These are phyloP conservation scores for Ceratocystiopsis sp. DNA, from an alignment of 2,329 filamentous ascomycete genomes.

Conservation along the genomic window DNA sequence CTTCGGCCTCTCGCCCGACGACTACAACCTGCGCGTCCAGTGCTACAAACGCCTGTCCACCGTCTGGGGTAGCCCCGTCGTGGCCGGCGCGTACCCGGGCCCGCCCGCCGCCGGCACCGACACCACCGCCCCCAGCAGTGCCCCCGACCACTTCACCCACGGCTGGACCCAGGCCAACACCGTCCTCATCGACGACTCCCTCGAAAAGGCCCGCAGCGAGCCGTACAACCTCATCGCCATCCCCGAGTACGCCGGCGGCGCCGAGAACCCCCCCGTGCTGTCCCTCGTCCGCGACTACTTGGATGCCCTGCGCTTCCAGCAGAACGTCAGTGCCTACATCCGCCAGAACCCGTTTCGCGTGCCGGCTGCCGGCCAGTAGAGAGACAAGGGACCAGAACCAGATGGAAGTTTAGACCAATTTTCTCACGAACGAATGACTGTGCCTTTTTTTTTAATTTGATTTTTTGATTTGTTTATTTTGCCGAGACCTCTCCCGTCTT, in stretches of 20 bases:
- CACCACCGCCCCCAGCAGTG: too few relatives aligned
- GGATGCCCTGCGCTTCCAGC: conserved; percentile 33
- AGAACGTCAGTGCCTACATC: conserved; percentile 47
- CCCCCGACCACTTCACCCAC: too few relatives aligned
- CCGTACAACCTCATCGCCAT: conserved; percentile 70
- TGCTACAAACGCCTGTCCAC: conserved; percentile 73
- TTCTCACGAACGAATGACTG: too few relatives aligned
- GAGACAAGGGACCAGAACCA: too few relatives aligned
- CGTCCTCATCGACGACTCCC: conserved; percentile 72
- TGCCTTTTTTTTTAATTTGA: too few relatives aligned
- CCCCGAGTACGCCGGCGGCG: conserved; percentile 48
- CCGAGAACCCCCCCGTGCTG: conserved; percentile 28
- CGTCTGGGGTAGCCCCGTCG: conserved; percentile 44
- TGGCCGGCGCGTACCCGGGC: conserved; percentile 28
- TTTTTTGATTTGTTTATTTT: too few relatives aligned
- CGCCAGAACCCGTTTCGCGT: conserved; percentile 28
- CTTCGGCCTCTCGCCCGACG: conserved; percentile 44
- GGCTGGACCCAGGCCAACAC: conserved; percentile 74
- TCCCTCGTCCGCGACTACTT: conserved; percentile 45
- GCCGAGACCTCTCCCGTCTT: too few relatives aligned
- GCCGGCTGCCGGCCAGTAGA: too few relatives aligned
- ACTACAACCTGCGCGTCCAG: conserved; percentile 59
- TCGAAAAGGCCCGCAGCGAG: conserved; percentile 64
- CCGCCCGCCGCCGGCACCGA: conserved; percentile 7
- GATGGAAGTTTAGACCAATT: too few relatives aligned